Conservation (phyloP, 352 stramenopile species). For the Phytophthora syringae region DNA sequence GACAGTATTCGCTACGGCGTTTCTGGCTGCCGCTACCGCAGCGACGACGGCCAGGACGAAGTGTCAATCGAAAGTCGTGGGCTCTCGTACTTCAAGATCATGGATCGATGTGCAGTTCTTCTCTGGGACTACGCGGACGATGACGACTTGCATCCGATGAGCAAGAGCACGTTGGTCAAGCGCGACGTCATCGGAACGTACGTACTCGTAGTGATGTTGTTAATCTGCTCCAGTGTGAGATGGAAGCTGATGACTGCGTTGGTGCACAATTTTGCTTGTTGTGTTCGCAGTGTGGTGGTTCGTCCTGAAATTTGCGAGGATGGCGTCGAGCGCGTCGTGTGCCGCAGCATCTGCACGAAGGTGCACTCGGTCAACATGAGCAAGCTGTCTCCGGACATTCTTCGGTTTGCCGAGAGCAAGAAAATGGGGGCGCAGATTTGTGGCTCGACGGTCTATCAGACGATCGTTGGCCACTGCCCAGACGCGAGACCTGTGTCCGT, state of each 20-base stretch:
- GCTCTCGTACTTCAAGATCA: conserved; percentile 43
- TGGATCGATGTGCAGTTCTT: conserved; percentile 31
- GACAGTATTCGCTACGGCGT: conserved; percentile 42
- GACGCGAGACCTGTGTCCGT: conserved; percentile 34
- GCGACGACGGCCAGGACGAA: conserved; percentile 36
- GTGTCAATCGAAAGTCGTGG: conserved; percentile 36
- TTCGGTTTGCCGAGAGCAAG: conserved; percentile 36
- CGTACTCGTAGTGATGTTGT: conserved; percentile 13
- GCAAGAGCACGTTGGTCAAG: conserved; percentile 32
- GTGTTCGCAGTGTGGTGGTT: conserved; percentile 32
- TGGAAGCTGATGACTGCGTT: too few species aligned
- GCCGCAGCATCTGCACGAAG: conserved; percentile 46
- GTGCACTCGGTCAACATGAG: conserved; percentile 30
- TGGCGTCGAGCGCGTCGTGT: conserved; percentile 42
- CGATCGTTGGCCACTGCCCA: conserved; percentile 35
- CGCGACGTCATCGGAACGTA: conserved; percentile 49
- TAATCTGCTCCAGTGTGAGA: too few species aligned
- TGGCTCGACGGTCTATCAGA: conserved; percentile 39
- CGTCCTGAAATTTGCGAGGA: conserved; percentile 43
- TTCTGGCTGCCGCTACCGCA: conserved; percentile 37
- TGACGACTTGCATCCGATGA: conserved; percentile 40
- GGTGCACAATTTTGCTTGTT: too few species aligned
- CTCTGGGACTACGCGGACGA: conserved; percentile 43
- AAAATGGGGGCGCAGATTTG: conserved; percentile 43
- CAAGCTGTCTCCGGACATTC: conserved; percentile 31